Evolutionary conservation across 2,329 filamentous ascomycete genomes (phyloP), one percentile per base, ranked within the genome.

Genomic region (Bimuria novae-zelandiae): DNA sequence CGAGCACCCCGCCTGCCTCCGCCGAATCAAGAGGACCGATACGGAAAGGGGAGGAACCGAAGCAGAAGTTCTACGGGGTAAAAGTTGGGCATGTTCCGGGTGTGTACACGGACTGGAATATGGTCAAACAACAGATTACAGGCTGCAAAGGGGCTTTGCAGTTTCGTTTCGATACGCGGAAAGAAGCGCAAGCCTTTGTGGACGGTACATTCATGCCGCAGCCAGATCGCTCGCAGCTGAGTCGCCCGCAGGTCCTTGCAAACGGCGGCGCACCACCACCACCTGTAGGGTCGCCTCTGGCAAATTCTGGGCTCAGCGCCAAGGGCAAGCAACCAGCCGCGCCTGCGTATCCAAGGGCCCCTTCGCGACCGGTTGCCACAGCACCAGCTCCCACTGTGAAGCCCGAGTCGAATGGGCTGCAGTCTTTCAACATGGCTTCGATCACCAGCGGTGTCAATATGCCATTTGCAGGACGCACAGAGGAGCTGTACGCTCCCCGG

Each of bases 401-500:
- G 32, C 27, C 39, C n/a, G 48, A 40, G 25, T 8, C 42, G 12
- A 54, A 43, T 27, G 45, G 30, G 11, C 4, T 62, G 0, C 59
- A 60, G 12, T 55, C 57, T n/a, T 57, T 68, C 40, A 67, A 68
- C 7, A 48, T 45, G 1, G 60, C 57, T 1, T 44, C 65, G 7
- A 67, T 62, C 48, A 42, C 54, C 3, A 62, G 51, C 3, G 41
- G 33, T 4, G n/a, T 45, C 5, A 53, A 49, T 12, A 42, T 49
- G 3, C 22, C 55, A 1, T 35, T 61, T 1, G 8, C 56, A 1
- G 44, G 49, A 0, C 33, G 55, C 1, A 7, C 55, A 1, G 35
- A 41, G 12, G 10, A 14, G 1, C 32, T 25, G 10, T 46, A 47
- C 12, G 41, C 62, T 7, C 57, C 59, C 2, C 32, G 22, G n/a